Evolutionary conservation across 1,139 yeast genomes (phyloP).

Genomic region (Saccharomyces hybrid): DNA sequence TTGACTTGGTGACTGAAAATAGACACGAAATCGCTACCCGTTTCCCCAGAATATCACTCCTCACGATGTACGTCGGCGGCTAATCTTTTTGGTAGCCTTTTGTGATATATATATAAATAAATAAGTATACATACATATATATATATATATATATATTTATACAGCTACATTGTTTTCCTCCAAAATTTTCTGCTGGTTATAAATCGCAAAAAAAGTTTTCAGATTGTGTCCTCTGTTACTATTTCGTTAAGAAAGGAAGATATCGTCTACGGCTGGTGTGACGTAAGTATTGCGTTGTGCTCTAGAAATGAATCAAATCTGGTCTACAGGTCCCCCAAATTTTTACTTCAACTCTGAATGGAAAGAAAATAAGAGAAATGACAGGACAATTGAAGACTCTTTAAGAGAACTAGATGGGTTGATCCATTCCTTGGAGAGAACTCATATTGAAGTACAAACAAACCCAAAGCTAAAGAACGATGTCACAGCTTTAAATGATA

Average conservation of each 20-base stretch:
- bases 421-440: conserved; percentile 1
- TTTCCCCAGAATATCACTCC: neutral
- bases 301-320: neutral
- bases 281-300: neutral
- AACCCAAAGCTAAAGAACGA: neutral
- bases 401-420: conserved; percentile 15
- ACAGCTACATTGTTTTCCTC: neutral
- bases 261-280: neutral
- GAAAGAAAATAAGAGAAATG: neutral
- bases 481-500: neutral
- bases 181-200: neutral
- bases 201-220: neutral
- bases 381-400: conserved; percentile 16
- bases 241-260: neutral
- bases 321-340: neutral
- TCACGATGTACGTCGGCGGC: neutral
- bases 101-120: neutral
- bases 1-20: neutral
- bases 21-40: neutral
- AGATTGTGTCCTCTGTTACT: neutral
- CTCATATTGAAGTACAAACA: conserved; percentile 1
- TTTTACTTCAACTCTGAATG: neutral
- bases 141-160: neutral
- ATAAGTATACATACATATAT: neutral
- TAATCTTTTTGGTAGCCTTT: neutral